Conservation (phyloP, 192 early-diverging fungal species). For the Gigaspora rosea region DNA sequence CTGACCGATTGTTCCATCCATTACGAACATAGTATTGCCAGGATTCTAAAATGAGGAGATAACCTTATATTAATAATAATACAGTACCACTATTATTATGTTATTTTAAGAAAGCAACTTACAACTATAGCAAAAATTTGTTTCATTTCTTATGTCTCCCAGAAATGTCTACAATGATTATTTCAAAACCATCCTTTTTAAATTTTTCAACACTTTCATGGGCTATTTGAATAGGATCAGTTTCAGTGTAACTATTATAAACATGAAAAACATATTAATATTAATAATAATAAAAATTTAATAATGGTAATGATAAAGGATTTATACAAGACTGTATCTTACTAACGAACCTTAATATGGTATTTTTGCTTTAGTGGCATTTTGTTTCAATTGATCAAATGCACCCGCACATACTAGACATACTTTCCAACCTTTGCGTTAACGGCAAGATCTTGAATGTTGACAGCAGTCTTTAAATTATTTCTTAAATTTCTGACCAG, state of each 20-base stretch:
- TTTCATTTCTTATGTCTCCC: slow-evolving; percentile 96
- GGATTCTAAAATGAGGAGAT: slow-evolving; percentile 55
- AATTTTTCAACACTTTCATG: slow-evolving; percentile 92
- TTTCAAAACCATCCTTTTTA: slow-evolving; percentile 89
- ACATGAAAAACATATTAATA: neutral
- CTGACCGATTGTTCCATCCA: slow-evolving; percentile 98
- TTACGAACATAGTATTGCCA: slow-evolving; percentile 92
- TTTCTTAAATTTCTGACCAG: slow-evolving; percentile 80
- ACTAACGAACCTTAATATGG: slow-evolving; percentile 76
- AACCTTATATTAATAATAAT: slow-evolving; percentile 5
- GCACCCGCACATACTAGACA: slow-evolving; percentile 94
- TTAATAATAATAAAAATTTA: neutral
- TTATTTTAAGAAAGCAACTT: slow-evolving; percentile 7
- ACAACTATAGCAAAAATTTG: slow-evolving; percentile 85
- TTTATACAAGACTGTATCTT: neutral
- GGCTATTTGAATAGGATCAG: slow-evolving; percentile 89
- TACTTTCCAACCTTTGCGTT: slow-evolving; percentile 92
- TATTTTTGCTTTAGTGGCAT: slow-evolving; percentile 96
- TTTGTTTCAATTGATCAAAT: slow-evolving; percentile 98
- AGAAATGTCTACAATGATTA: slow-evolving; percentile 98
- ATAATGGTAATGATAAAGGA: no score
- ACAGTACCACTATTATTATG: neutral
- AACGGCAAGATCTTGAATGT: slow-evolving; percentile 80
- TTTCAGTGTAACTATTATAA: slow-evolving; percentile 78
- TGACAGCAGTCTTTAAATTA: slow-evolving; percentile 82